Evolutionary conservation across 148 eudicot genomes (phyloP), one percentile per base, ranked within the genome.

Genomic region (Vaccinium myrtillus): DNA sequence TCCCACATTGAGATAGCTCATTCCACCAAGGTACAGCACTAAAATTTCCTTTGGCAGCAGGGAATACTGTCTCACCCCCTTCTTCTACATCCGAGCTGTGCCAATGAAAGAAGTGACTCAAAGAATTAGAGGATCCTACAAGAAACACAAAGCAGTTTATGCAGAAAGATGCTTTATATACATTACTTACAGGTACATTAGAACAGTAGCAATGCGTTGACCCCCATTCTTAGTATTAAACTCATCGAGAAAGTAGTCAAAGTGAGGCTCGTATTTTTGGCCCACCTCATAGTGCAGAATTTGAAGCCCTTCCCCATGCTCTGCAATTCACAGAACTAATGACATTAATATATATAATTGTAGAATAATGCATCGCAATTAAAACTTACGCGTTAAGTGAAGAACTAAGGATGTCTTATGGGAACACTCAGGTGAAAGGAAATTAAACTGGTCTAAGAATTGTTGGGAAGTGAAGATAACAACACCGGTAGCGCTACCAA

Each of bases 11-110:
- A 85, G 99, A 96, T 77, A 93, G 86, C 90, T 96, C 94, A 82
- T 96, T 90, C 97, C 97, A 96, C 86, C 90, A 92, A 75, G 99
- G 97, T 8, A 94, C 93, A 39, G 91, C 86, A 86, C 94, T 92
- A 83, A 83, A 46, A 84, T 94, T 94, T 84, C 94, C 98, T 88
- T 91, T 91, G 80, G 99, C 98, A 83, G 85, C 59, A 79, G 99
- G 99, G 87, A 93, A 96, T 27, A 96, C 97, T 3, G 98, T 96
- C 86, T 96, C 99, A 81, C 99, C 99, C 77, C 99, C 99, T 90
- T 92, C 94, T 89, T 96, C 99, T 87, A 93, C 99, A 86, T 94
- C 99, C 83, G 99, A 92, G 71, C 99, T 96, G 90, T 74, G 85
- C 63, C 73, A 83, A 67, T 76, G 56, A 59, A 79, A 79, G 53